Percentiles rank a stretch among this genome's conserved stretches.
Conservation (phyloP, 768 basidiomycete species). For the Auriculariales sp. region DNA sequence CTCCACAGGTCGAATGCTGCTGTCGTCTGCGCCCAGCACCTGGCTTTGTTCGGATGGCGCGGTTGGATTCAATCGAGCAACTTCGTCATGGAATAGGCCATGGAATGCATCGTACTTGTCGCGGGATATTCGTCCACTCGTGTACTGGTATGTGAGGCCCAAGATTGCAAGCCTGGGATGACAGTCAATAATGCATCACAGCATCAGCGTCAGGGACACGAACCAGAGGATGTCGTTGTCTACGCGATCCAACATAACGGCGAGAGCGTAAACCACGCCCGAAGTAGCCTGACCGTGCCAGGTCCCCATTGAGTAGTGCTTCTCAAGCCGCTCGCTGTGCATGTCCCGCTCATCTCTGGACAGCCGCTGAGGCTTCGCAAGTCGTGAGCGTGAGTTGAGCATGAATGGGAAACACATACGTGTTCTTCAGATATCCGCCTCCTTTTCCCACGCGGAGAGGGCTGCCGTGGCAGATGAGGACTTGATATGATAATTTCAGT, state of each 20-base stretch:
- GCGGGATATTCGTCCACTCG: slow-evolving; percentile 74
- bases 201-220: slow-evolving; percentile 8
- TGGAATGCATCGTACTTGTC: slow-evolving; percentile 74
- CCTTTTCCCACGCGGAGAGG: slow-evolving; percentile 31
- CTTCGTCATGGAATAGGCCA: slow-evolving; percentile 75
- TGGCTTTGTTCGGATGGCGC: slow-evolving; percentile 17
- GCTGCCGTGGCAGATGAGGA: too few relatives aligned
- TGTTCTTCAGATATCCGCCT: slow-evolving; percentile 34
- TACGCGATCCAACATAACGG: slow-evolving; percentile 77
- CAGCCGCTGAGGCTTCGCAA: slow-evolving; percentile 35
- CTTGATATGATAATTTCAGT: background rate
- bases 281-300: slow-evolving; percentile 84
- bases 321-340: slow-evolving; percentile 53
- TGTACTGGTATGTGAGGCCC: slow-evolving; percentile 87
- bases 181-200: background rate
- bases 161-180: slow-evolving; percentile 72
- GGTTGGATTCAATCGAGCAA: slow-evolving; percentile 73
- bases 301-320: slow-evolving; percentile 75
- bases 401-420: slow-evolving; percentile 14
- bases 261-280: slow-evolving; percentile 77
- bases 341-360: slow-evolving; percentile 53
- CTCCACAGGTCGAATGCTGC: slow-evolving; percentile 65
- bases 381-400: background rate
- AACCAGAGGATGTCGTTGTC: slow-evolving; percentile 93
- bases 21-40: slow-evolving; percentile 56